Base-by-base conservation (phyloP, 2,329 filamentous ascomycete species). In the Cytospora piceicola region DNA sequence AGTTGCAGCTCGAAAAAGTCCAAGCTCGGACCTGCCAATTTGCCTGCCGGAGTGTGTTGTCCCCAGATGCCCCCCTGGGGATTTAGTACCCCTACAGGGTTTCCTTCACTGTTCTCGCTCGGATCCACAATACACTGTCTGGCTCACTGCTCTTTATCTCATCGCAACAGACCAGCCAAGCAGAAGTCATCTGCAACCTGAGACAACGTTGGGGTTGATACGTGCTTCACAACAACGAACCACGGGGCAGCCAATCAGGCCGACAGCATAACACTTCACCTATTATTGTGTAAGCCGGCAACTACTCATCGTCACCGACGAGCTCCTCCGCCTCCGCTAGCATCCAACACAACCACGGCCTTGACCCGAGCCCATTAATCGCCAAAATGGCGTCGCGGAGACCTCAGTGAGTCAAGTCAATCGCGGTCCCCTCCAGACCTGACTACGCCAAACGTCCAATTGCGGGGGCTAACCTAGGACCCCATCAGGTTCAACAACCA, bases 401-500 rank as follows among this genome's bases (percentile, higher is more conserved):
- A 77, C 82, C 87, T 73, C 78, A 83, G 87, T 88, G 82, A 62
- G 79, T 77, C 66, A 63, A 67, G 58, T 36, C n/a, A 52, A 20
- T 22, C 7, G 17, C 3, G n/a, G 20, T 22, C 22, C 34, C n/a
- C 6, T 24, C 36, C 17, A 59, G 30, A 15, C 29, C 14, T 39
- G 36, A 39, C 66, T 63, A 42, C 20, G 15, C 22, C 52, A 55
- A n/a, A 8, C 4, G 30, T 9, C 53, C 53, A 34, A 54, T 53
- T 30, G 56, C 55, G 34, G 53, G 14, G 24, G 46, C 62, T 64
- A 53, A 59, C 56, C 17, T 22, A 70, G 67, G 60, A 60, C 39
- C 58, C 36, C 39, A 3, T 42, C 77, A 98, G 95, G 79, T 98
- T 98, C 90, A 93, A 93, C 82, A 92, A 97, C 83, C 85, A 93